Base-by-base conservation (phyloP, 805 yeast genomes). In the Myxozyma geophila region DNA sequence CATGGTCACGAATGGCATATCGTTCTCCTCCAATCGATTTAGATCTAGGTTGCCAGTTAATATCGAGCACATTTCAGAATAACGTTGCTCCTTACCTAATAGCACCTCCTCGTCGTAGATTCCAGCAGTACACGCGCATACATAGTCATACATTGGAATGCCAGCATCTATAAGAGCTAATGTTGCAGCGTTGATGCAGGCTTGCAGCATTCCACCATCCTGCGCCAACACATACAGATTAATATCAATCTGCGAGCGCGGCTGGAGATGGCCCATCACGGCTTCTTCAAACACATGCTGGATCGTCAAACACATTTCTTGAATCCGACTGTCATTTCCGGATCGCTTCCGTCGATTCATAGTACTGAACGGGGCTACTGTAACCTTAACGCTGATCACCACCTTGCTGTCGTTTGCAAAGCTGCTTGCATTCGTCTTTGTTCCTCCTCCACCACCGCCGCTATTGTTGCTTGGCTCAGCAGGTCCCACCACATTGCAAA, bases 131-230 rank as follows among this genome's bases (percentile, higher is more conserved):
- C 90, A 83, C 0, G 96, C 86, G 60, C 91, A 84, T 15, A 93
- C 88, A 73, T 90, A 92, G 74, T 95, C 98, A 73, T 88, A 89
- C 88, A 95, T 87, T 5, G 97, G 88, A 52, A 95, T 87, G 55
- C 98, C 98, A 1, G 98, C 98, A 76, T 95, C 98, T 40, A 95
- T 85, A 50, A 95, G 80, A 0, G 97, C 98, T 70, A 95, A 78
- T 0, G 97, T 90, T 49, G 90, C 84, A 9, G 98, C 90, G 74
- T 95, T 95, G 49, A 90, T 81, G 68, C 95, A 85, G 0, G 89
- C 81, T 0, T 96, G 84, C 67, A 93, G 75, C 33, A 93, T 73
- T 0, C 96, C 96, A 44, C 99, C 99, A 72, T 95, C 99, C 72
- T 91, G 90, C 13, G 91, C 86, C 58, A 95, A 79, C 0, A 95